Conservation (phyloP, 257 asterid species). For the Solanum ossicruentum region DNA sequence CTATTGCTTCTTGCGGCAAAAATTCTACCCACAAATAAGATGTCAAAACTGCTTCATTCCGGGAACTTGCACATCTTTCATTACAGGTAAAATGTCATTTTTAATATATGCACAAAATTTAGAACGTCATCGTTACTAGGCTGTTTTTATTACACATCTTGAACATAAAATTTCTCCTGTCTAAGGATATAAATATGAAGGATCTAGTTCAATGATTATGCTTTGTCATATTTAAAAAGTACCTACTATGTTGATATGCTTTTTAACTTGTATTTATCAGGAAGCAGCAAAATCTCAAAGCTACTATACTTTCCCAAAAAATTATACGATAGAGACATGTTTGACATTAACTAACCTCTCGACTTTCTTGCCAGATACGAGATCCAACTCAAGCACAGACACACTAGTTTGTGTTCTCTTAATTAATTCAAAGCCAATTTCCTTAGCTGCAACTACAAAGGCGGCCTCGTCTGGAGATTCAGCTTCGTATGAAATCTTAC, state of each 20-base stretch:
- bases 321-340: neutral
- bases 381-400: constrained; percentile 51
- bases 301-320: too few relatives aligned
- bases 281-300: neutral
- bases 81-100: neutral
- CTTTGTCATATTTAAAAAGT: neutral
- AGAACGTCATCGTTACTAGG: neutral
- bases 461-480: constrained; percentile 98
- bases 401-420: constrained; percentile 68
- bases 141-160: neutral
- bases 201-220: neutral
- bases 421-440: constrained; percentile 73
- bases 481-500: constrained; percentile 70
- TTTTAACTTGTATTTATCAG: neutral
- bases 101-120: neutral
- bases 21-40: too few relatives aligned
- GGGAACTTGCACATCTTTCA: too few relatives aligned
- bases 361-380: constrained; percentile 34
- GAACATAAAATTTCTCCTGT: neutral
- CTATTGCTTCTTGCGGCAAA: too few relatives aligned
- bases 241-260: neutral
- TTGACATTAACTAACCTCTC: constrained; percentile 47
- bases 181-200: neutral
- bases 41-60: too few relatives aligned
- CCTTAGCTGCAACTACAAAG: constrained; percentile 85